Base-by-base conservation (phyloP, 345 rosid genomes). In the Aurinia saxatilis region DNA sequence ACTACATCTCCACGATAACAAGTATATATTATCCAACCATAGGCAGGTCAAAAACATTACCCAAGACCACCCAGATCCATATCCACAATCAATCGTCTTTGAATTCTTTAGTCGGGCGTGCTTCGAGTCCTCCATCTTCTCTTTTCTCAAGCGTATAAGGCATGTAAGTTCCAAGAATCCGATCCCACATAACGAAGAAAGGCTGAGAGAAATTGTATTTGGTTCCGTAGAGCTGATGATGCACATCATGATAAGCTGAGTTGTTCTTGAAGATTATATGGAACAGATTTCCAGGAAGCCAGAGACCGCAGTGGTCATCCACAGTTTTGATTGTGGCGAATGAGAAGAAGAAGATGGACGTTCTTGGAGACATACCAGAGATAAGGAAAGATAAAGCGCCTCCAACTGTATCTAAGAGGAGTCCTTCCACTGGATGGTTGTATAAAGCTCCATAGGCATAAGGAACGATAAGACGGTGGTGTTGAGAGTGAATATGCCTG, bases 311-410 rank as follows among this genome's bases (percentile, higher is more conserved):
- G 61, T 86, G 96, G 68, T 88, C 95, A 18, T 89, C 95, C 54
- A 84, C 96, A 0, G 90, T 86, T 72, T 89, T 89, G 72, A 89
- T 79, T 23, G 93, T 89, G 44, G 90, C 91, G n/a, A 89, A 86
- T 6, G 95, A 86, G 88, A 89, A 89, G 78, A 89, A 89, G 70
- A 82, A 84, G 42, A 89, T 84, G 39, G 95, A 89, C 10, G 85
- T 66, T 71, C 91, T 77, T 13, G 96, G 87, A 46, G 91, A 78
- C 96, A 86, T 89, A 62, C 95, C 96, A 8, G 96, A 86, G 45
- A 86, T 53, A 18, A 89, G 70, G 77, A 86, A 89, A 69, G 96
- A 82, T 48, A 89, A 63, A 5, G 96, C 96, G 0, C 95, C 95
- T 0, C 96, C 95, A 16, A 89, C 9, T 8, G 96, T 89, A 67